phyloP scores from a whole-genome alignment of 768 basidiomycete species.

The Scleroderma citrinum region DNA sequence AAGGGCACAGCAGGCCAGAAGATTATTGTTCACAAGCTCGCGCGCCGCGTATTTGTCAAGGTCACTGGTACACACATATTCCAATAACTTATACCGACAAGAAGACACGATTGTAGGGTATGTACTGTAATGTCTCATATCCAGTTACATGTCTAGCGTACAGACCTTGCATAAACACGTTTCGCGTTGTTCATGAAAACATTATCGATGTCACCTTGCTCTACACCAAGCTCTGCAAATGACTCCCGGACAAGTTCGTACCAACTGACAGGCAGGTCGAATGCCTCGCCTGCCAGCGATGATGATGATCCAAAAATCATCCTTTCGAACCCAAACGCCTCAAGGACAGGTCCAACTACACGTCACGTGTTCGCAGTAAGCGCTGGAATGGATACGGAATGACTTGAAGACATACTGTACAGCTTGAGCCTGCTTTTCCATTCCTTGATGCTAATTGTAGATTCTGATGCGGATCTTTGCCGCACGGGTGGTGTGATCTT shows the following conservation, averaged over 20 bases:
- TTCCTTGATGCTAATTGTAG: conserved; percentile 21
- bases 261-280: conserved; percentile 61
- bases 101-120: background rate
- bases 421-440: conserved; percentile 70
- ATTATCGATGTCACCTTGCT: conserved; percentile 70
- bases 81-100: background rate
- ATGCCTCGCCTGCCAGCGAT: conserved; percentile 41
- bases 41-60: background rate
- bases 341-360: conserved; percentile 72
- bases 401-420: conserved; percentile 55
- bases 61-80: background rate
- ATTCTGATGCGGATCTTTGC: conserved; percentile 52
- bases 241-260: conserved; percentile 77
- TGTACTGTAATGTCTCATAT: background rate
- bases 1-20: too few relatives aligned
- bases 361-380: background rate
- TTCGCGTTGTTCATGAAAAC: conserved; percentile 58
- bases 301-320: conserved; percentile 81
- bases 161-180: conserved; percentile 31
- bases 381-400: too few relatives aligned
- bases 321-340: conserved; percentile 80
- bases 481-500: conserved; percentile 67
- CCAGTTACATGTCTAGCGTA: background rate
- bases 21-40: too few relatives aligned
- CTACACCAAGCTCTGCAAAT: conserved; percentile 71